A percentile compares a stretch with the other conserved stretches of the same genome.
Evolutionary conservation across 495 filamentous ascomycete genomes (phyloP).

Genomic region (Aspergillus coremiiformis): DNA sequence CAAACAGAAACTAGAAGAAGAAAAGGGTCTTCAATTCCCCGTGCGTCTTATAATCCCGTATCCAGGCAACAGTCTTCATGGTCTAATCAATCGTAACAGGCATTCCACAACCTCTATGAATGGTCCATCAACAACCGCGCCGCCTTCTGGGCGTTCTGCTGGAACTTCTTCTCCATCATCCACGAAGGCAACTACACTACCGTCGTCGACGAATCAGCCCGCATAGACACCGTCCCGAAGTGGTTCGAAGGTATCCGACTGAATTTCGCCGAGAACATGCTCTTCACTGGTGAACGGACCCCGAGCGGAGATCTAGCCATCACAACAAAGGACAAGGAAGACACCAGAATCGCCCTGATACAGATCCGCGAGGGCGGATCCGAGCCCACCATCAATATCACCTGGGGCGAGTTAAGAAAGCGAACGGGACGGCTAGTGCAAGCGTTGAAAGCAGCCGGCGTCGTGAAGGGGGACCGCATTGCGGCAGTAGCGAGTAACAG

Average conservation of each 20-base stretch:
- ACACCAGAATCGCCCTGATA: constrained; percentile 59
- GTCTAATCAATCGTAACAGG: constrained; percentile 2
- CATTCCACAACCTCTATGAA: constrained; percentile 55
- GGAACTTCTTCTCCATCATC: constrained; percentile 52
- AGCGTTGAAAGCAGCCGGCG: constrained; percentile 56
- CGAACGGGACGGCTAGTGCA: constrained; percentile 48
- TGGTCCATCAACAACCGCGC: constrained; percentile 55
- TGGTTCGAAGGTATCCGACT: constrained; percentile 51
- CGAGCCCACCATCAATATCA: constrained; percentile 46
- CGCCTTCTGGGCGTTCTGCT: constrained; percentile 60
- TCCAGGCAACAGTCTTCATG: no score
- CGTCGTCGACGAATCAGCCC: constrained; percentile 59
- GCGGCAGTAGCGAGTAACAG: constrained; percentile 65
- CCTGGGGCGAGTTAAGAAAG: constrained; percentile 54
- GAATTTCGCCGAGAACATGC: constrained; percentile 78
- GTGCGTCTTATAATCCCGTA: constrained; percentile 2
- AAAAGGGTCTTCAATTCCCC: constrained; percentile 8
- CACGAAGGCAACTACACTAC: constrained; percentile 48
- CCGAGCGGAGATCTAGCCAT: constrained; percentile 38
- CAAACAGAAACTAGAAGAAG: constrained; percentile 21
- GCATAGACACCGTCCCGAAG: constrained; percentile 48
- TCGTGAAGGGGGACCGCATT: constrained; percentile 62
- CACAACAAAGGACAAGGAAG: constrained; percentile 50
- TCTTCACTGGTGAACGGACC: constrained; percentile 28
- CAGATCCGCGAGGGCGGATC: constrained; percentile 63